Conservation (phyloP, 139 green algal species). For the Volvox africanus region DNA sequence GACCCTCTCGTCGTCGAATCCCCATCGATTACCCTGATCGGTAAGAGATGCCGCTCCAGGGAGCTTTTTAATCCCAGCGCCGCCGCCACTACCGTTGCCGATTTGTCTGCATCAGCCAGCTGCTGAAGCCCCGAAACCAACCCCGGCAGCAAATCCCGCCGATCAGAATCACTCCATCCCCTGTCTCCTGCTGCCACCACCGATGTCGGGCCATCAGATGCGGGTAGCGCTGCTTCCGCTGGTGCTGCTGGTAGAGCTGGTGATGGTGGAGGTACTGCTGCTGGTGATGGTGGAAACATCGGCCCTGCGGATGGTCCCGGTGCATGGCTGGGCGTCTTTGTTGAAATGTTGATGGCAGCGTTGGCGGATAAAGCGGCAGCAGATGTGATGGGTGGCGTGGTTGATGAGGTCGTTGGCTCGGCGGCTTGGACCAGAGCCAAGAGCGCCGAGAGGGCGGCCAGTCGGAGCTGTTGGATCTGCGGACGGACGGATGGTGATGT, state of each 20-base stretch:
- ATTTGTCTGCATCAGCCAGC: conserved; percentile 35
- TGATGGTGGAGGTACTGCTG: not conserved
- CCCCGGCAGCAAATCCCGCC: conserved; percentile 14
- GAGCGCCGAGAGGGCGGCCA: not conserved
- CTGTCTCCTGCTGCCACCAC: not conserved
- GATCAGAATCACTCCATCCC: conserved; percentile 27
- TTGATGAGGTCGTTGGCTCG: not conserved
- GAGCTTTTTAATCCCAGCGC: not conserved
- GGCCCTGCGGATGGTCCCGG: too few relatives aligned
- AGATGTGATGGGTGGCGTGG: not conserved
- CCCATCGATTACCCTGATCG: too few relatives aligned
- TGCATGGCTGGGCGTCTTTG: too few relatives aligned
- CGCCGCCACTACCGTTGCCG: conserved; percentile 20
- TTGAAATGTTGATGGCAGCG: too few relatives aligned
- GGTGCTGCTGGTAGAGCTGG: not conserved
- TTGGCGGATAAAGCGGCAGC: too few relatives aligned
- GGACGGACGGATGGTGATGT: not conserved
- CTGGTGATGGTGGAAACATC: too few relatives aligned
- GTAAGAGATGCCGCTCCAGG: not conserved
- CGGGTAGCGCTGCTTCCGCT: not conserved
- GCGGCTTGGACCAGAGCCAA: not conserved
- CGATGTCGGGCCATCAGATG: too few relatives aligned
- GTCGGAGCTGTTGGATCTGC: conserved; percentile 27
- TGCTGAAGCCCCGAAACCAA: not conserved
- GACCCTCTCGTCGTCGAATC: too few relatives aligned